Percentiles rank a stretch among this genome's conserved stretches.
These are phyloP conservation scores for Wickerhamiella dianesei DNA, from an alignment of 805 yeast species.

Conservation along the genomic window DNA sequence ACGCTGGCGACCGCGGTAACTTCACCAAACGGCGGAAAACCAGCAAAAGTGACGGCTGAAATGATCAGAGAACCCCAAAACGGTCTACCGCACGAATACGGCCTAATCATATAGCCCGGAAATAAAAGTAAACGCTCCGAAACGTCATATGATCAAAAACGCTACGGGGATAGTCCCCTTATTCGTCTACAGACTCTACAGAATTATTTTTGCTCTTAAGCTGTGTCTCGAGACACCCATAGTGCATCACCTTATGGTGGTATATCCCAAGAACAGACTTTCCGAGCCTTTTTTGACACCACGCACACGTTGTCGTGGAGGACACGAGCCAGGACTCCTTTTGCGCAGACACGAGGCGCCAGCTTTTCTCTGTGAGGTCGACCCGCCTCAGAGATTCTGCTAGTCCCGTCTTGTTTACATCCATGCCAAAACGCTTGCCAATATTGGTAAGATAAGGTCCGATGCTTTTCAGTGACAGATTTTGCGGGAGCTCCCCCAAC, in stretches of 20 bases:
- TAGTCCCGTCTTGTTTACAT: background rate
- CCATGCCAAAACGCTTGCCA: background rate
- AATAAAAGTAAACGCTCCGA: too few relatives aligned
- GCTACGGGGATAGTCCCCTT: too few relatives aligned
- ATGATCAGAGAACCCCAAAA: too few relatives aligned
- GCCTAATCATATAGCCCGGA: too few relatives aligned
- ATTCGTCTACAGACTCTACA: background rate
- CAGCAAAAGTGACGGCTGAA: too few relatives aligned
- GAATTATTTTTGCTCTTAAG: background rate
- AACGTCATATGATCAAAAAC: too few relatives aligned
- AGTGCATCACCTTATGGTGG: conserved; percentile 9
- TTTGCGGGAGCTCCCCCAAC: conserved; percentile 1
- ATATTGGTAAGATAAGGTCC: conserved; percentile 2
- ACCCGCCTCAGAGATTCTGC: conserved; percentile 7
- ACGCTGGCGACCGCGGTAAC: too few relatives aligned
- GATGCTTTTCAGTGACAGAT: background rate
- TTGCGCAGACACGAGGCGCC: conserved; percentile 3
- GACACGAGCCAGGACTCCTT: conserved; percentile 5
- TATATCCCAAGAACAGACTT: conserved; percentile 11
- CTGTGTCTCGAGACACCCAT: conserved; percentile 9
- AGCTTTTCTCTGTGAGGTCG: conserved; percentile 11
- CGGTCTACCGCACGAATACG: too few relatives aligned
- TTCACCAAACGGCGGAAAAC: too few relatives aligned
- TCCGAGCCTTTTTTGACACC: conserved; percentile 17
- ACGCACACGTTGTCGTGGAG: conserved; percentile 7